Base-by-base conservation (phyloP, 2,329 filamentous ascomycete genomes). In the Nigrospora osmanthi region DNA sequence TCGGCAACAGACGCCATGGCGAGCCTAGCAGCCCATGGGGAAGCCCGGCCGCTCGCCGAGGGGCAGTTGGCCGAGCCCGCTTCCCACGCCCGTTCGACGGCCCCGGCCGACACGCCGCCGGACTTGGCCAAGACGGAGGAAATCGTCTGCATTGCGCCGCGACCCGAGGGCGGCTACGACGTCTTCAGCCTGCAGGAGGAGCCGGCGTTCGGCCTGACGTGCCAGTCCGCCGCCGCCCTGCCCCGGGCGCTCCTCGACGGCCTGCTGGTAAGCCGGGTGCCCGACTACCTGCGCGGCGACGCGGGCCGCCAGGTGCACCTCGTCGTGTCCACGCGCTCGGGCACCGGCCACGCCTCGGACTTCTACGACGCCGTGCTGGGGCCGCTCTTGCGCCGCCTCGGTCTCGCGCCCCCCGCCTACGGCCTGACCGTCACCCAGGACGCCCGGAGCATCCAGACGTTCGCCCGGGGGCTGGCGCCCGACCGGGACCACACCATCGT, bases 251-350 rank as follows among this genome's bases (percentile, higher is more conserved):
- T 71, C 3, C 55, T 70, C 6, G 54, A 62, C 14, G 54, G 54
- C 6, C 64, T 69, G 45, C 50, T 69, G 19, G 50, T 75, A 13
- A 42, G 47, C 4, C 52, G 52, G 4, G 47, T 70, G 7, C 75
- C 76, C 0, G 40, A 52, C 2, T 62, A 75, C 47, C 59, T 61
- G 15, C 48, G 48, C 32, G 49, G 51, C 14, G 45, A 50, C 2
- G 36, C 43, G 11, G 48, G 43, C 17, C 58, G 54, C n/a, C 49
- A 62, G 12, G 59, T 83, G n/a, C 74, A 87, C 53, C 69, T 89
- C 15, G 60, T 90, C 17, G 71, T 89, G 15, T 89, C 85, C 1
- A 81, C 75, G 0, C 68, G 69, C 16, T 87, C 86, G 0, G 86
- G 86, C 13, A 75, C 74, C 1, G 74, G 78, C 1, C 67, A 70